These are phyloP conservation scores for Tephrocybe sp. DNA, from an alignment of 768 basidiomycete genomes.

Conservation along the genomic window DNA sequence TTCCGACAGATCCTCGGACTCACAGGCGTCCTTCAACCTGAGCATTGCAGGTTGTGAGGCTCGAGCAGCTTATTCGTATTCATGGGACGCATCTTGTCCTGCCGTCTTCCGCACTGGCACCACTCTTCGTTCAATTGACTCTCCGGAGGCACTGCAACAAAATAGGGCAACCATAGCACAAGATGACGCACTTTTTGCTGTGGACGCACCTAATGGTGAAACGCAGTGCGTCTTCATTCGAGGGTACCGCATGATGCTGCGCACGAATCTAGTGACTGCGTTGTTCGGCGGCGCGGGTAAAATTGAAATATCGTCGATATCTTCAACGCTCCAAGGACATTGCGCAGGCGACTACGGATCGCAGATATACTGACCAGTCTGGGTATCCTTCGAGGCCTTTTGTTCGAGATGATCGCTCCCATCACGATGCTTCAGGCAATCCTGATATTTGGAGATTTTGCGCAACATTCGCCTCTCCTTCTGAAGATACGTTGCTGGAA, in stretches of 20 bases:
- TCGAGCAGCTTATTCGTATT: constrained; percentile 9
- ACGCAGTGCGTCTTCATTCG: constrained; percentile 17
- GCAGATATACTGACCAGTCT: not conserved
- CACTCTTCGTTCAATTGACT: constrained; percentile 3
- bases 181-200: constrained; percentile 8
- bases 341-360: not conserved
- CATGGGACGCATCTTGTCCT: constrained; percentile 12
- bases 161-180: constrained; percentile 3
- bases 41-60: constrained; percentile 1
- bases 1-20: constrained; percentile 8
- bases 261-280: constrained; percentile 4
- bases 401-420: not conserved
- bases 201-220: constrained; percentile 6
- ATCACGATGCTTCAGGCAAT: not conserved
- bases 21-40: constrained; percentile 9
- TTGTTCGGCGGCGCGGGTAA: constrained; percentile 3
- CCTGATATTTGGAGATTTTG: not conserved
- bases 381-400: not conserved
- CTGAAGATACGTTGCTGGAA: constrained; percentile 1
- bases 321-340: constrained; percentile 9
- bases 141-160: not conserved
- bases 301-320: constrained; percentile 10
- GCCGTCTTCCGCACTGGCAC: constrained; percentile 14
- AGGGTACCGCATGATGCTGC: constrained; percentile 16
- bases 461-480: not conserved